Base-by-base conservation (phyloP, 2,329 filamentous ascomycete species). In the Fusarium nisikadoi region DNA sequence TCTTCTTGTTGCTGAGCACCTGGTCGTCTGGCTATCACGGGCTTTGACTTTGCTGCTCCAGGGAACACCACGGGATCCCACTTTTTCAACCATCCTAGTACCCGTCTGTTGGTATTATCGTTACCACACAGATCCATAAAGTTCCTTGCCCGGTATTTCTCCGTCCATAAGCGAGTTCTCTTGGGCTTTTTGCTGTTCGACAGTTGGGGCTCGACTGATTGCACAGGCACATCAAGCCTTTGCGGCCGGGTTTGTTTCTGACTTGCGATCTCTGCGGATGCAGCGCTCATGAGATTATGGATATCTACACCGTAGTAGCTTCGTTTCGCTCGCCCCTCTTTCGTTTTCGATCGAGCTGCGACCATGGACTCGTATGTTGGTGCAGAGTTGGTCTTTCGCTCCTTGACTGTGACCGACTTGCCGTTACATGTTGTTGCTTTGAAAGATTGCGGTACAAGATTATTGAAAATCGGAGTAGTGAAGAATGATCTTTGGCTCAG, bases 41-140 rank as follows among this genome's bases (percentile, higher is more conserved):
- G 77, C 71, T 88, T 93, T 19, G 87, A 83, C 76, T 88, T 93
- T 52, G 86, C 85, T 8, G 91, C 87, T 17, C 93, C 91, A 0
- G 95, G 95, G 74, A 98, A 99, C 2, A 99, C 96, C 31, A 98
- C 86, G 0, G 92, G 87, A 79, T 99, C 96, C 96, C 96, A 99
- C 23, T 88, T 88, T 83, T 98, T 99, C 45, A 99, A 84, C 96
- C 96, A 99, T 58, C 93, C 90, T 61, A 99, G 84, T 8, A 99
- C 95, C 66, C 92, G 88, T 67, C 96, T 90, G 81, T 99, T 97
- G 31, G 95, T 98, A 47, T 94, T 88, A 79, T 99, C 96, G 76
- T 99, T 96, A 33, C 97, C 97, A 52, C 97, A 94, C 1, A 99
- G 86, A 75, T 99, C 96, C 75, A 95, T 93, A 77, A 98, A 99